A percentile compares a stretch with the other conserved stretches of the same genome.
Evolutionary conservation across 164 flowering plant species (phyloP).

Genomic region (Vitis labrusca): DNA sequence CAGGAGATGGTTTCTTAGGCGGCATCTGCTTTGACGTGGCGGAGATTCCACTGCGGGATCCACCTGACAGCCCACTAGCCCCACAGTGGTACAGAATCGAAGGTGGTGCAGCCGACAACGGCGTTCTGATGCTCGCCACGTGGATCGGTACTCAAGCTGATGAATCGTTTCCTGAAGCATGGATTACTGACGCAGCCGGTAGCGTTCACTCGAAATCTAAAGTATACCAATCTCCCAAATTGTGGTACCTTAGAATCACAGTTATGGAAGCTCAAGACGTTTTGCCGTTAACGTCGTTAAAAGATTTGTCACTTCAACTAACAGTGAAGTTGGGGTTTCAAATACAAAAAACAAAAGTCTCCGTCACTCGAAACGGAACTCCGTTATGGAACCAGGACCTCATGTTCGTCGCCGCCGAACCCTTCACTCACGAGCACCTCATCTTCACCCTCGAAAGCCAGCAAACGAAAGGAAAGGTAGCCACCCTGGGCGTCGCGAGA

Average conservation of each 20-base stretch:
- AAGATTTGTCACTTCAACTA: slow-evolving; percentile 47
- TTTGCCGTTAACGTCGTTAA: slow-evolving; percentile 30
- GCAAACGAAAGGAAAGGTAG: slow-evolving; percentile 35
- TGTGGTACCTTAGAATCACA: slow-evolving; percentile 83
- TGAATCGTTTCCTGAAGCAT: slow-evolving; percentile 84
- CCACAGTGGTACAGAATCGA: slow-evolving; percentile 95
- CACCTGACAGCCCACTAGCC: slow-evolving; percentile 89
- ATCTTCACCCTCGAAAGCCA: slow-evolving; percentile 50
- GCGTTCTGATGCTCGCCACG: slow-evolving; percentile 87
- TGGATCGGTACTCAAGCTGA: slow-evolving; percentile 97
- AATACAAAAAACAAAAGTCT: slow-evolving; percentile 51
- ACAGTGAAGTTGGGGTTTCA: slow-evolving; percentile 73
- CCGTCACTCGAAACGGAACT: slow-evolving; percentile 43
- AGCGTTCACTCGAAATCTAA: slow-evolving; percentile 46
- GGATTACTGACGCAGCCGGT: slow-evolving; percentile 73
- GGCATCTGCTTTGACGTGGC: slow-evolving; percentile 76
- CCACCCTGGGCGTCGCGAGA: slow-evolving; percentile 41
- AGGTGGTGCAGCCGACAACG: slow-evolving; percentile 60
- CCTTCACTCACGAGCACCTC: slow-evolving; percentile 53
- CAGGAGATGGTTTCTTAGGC: slow-evolving; percentile 53
- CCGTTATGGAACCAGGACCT: slow-evolving; percentile 89
- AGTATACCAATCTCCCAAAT: slow-evolving; percentile 75
- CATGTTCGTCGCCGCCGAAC: slow-evolving; percentile 87
- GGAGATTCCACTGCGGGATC: slow-evolving; percentile 80
- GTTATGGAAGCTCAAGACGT: slow-evolving; percentile 83